These are phyloP conservation scores for Cryptosporidium viatorum DNA, from an alignment of 169 alveolate genomes.

Conservation along the genomic window DNA sequence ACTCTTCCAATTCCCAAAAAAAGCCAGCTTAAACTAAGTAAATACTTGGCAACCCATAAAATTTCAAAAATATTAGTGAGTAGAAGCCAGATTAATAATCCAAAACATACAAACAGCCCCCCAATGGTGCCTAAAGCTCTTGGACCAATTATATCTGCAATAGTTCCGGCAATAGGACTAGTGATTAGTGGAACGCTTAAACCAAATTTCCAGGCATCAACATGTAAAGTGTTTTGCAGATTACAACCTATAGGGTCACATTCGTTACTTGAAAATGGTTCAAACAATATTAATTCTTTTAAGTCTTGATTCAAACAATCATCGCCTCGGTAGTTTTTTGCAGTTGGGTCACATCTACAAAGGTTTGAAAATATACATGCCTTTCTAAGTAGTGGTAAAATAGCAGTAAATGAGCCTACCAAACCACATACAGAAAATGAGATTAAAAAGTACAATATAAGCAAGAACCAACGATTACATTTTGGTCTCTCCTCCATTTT, in stretches of 20 bases:
- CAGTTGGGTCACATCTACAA: constrained; percentile 69
- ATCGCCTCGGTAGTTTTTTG: constrained; percentile 34
- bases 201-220: constrained; percentile 69
- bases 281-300: constrained; percentile 28
- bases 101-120: constrained; percentile 23
- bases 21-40: constrained; percentile 57
- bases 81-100: constrained; percentile 42
- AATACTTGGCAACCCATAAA: constrained; percentile 29
- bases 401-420: constrained; percentile 72
- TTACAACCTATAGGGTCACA: constrained; percentile 65
- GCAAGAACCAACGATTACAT: constrained; percentile 72
- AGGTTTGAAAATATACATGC: constrained; percentile 56
- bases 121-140: constrained; percentile 64
- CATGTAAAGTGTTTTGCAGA: constrained; percentile 25
- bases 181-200: constrained; percentile 49
- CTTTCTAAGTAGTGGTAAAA: constrained; percentile 57
- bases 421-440: constrained; percentile 72
- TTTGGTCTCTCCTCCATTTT: constrained; percentile 47
- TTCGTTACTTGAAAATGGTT: constrained; percentile 16
- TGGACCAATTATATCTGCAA: constrained; percentile 71
- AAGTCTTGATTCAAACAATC: constrained; percentile 46
- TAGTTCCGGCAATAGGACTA: constrained; percentile 73
- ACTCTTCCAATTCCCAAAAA: constrained; percentile 69
- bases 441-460: constrained; percentile 33
- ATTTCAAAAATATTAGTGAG: constrained; percentile 26